Evolutionary conservation across 352 stramenopile genomes (phyloP), one percentile per base, ranked within the genome.

Genomic region (Pythium plurisporium): DNA sequence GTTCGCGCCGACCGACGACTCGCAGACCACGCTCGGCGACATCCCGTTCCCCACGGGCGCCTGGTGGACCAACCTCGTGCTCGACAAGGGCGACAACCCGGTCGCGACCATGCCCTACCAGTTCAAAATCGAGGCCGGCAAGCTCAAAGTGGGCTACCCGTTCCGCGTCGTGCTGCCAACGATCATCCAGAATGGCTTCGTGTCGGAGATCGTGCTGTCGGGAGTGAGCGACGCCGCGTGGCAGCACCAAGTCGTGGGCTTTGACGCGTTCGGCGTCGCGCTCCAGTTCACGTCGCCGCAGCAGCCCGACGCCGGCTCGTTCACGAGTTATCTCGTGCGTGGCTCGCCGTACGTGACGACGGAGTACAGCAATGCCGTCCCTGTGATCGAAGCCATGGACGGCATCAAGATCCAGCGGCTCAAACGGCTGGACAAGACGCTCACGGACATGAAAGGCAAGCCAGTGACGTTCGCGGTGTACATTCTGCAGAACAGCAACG

Each of bases 21-120:
- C 64, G 57, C 54, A 59, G 17, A 66, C 84, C 25, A 56, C 58
- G 17, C 42, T 70, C 5, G 67, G 62, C 6, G 76, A 86, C 55
- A 66, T 76, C 37, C 76, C 80, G 43, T 93, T 93, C 68, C 83
- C 83, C 19, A 93, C 83, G 0, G 80, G 80, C 44, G 80, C 83
- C 4, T 93, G 78, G 69, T 93, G 83, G 83, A 90, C 80, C 34
- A 93, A 93, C 61, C 65, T 89, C 30, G 81, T 93, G 55, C 71
- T 93, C 26, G 74, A 73, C 20, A 55, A 86, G 26, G 79, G 83
- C 58, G 69, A 80, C 30, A 70, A 71, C 42, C 52, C 69, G 38
- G 72, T 93, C 26, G 71, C 72, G n/a, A 72, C 77, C 49, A 76
- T 90, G 68, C 83, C 83, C 15, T 93, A 93, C 64, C 69, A 73